These are phyloP conservation scores for Polyporus tsugae DNA, from an alignment of 1,284 basidiomycete species.

Conservation along the genomic window DNA sequence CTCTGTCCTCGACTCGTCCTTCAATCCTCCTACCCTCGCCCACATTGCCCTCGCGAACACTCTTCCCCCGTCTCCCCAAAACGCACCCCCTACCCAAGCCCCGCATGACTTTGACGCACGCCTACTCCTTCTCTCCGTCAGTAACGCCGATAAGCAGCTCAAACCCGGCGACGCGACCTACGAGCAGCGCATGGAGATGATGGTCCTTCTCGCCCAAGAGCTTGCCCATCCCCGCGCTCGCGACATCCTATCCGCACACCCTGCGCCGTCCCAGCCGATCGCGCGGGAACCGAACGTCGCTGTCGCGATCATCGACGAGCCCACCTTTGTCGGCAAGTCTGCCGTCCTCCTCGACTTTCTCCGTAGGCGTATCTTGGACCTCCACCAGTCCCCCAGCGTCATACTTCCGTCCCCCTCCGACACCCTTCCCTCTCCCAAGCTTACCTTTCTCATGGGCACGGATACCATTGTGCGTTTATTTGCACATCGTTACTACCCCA, in stretches of 20 bases:
- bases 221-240: constrained; percentile 39
- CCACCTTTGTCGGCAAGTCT: constrained; percentile 90
- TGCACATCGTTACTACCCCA: constrained; percentile 80
- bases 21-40: constrained; percentile 92
- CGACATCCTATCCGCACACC: neutral
- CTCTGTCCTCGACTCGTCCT: constrained; percentile 89
- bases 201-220: constrained; percentile 69
- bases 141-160: constrained; percentile 89
- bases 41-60: constrained; percentile 81
- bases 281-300: constrained; percentile 61
- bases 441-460: constrained; percentile 63
- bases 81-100: constrained; percentile 14
- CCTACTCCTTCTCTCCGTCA: constrained; percentile 85
- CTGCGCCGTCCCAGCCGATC: neutral
- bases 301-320: constrained; percentile 86
- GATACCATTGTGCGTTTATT: constrained; percentile 93
- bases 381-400: neutral
- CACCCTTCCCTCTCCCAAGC: constrained; percentile 23
- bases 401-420: constrained; percentile 1
- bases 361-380: constrained; percentile 39
- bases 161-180: constrained; percentile 79
- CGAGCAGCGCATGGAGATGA: constrained; percentile 84
- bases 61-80: constrained; percentile 42
- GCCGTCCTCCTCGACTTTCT: constrained; percentile 65
- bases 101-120: constrained; percentile 71